A percentile compares a stretch with the other conserved stretches of the same genome.
Conservation (phyloP, 208 protist species). For the Paratrypanosoma confusum region DNA sequence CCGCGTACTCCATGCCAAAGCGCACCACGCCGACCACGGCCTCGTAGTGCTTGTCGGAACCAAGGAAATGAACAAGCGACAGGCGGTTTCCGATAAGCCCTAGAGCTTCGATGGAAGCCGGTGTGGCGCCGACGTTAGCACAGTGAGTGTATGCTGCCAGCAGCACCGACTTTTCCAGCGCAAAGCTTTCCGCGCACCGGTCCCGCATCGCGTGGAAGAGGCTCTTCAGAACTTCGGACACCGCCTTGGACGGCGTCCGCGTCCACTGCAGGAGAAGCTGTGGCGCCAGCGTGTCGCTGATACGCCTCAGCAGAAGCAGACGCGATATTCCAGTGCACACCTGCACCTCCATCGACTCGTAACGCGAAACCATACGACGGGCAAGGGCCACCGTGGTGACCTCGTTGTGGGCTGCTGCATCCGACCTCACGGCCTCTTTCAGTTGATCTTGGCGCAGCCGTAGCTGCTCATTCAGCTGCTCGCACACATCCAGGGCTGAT, state of each 20-base stretch:
- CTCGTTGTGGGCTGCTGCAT: conserved; percentile 8
- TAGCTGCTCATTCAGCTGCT: conserved; percentile 14
- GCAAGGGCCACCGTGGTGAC: conserved; percentile 19
- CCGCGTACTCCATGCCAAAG: conserved; percentile 63
- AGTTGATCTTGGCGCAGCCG: conserved; percentile 23
- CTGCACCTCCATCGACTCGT: conserved; percentile 55
- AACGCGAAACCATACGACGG: conserved; percentile 17
- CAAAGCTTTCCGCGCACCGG: conserved; percentile 35
- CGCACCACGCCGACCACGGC: conserved; percentile 46
- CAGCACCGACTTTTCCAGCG: conserved; percentile 60
- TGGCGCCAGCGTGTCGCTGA: conserved; percentile 29
- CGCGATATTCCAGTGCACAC: conserved; percentile 41
- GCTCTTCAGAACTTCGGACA: conserved; percentile 64
- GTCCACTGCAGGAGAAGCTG: conserved; percentile 56
- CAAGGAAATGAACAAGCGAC: conserved; percentile 67
- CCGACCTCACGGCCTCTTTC: conserved; percentile 21
- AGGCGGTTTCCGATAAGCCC: conserved; percentile 62
- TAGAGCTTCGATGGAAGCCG: conserved; percentile 46
- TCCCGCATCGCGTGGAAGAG: conserved; percentile 75
- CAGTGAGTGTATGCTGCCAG: conserved; percentile 53
- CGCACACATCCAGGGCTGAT: conserved; percentile 30
- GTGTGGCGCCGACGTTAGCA: conserved; percentile 41
- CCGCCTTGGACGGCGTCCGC: conserved; percentile 44
- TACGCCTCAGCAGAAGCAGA: conserved; percentile 49
- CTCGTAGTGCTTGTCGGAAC: conserved; percentile 59